A percentile compares a stretch with the other conserved stretches of the same genome.
These are phyloP conservation scores for Fomes fomentarius DNA, from an alignment of 1,284 basidiomycete genomes.

Conservation along the genomic window DNA sequence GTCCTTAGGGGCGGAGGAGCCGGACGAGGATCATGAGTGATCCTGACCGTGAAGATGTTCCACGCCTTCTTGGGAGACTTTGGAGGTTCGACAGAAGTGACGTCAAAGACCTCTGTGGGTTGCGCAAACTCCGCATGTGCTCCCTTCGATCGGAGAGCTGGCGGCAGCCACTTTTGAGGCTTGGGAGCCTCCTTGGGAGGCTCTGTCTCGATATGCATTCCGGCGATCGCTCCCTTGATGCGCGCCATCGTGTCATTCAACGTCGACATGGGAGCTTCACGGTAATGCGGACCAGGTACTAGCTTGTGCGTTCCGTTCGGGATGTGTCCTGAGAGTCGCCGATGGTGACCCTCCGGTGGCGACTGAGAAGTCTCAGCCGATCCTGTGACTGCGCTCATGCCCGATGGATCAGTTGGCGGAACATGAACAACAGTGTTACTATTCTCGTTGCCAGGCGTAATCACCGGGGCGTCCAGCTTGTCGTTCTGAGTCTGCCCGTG, in stretches of 20 bases:
- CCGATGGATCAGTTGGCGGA: not conserved
- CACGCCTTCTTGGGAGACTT: constrained; percentile 57
- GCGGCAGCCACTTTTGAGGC: constrained; percentile 54
- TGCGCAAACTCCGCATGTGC: constrained; percentile 36
- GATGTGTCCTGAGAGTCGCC: constrained; percentile 16
- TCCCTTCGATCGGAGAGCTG: constrained; percentile 47
- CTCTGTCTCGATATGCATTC: constrained; percentile 53
- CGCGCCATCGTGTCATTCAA: constrained; percentile 87
- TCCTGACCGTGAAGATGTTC: constrained; percentile 55
- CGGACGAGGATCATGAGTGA: constrained; percentile 53
- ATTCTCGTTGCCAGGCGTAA: not conserved
- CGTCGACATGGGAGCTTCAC: constrained; percentile 73
- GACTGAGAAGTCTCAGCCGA: too few relatives aligned
- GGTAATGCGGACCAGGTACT: constrained; percentile 44
- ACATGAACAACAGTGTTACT: not conserved
- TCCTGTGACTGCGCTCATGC: not conserved
- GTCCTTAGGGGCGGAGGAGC: constrained; percentile 49
- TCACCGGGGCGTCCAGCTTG: not conserved
- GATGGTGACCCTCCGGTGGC: constrained; percentile 20
- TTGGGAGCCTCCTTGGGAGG: constrained; percentile 25
- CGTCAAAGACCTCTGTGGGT: constrained; percentile 49
- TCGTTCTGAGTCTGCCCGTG: not conserved
- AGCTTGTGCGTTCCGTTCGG: constrained; percentile 30
- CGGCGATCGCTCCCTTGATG: constrained; percentile 83
- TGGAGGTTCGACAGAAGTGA: constrained; percentile 56